A percentile compares a stretch with the other conserved stretches of the same genome.
Conservation (phyloP, 495 filamentous ascomycete species). For the Wilcoxina mikolae region DNA sequence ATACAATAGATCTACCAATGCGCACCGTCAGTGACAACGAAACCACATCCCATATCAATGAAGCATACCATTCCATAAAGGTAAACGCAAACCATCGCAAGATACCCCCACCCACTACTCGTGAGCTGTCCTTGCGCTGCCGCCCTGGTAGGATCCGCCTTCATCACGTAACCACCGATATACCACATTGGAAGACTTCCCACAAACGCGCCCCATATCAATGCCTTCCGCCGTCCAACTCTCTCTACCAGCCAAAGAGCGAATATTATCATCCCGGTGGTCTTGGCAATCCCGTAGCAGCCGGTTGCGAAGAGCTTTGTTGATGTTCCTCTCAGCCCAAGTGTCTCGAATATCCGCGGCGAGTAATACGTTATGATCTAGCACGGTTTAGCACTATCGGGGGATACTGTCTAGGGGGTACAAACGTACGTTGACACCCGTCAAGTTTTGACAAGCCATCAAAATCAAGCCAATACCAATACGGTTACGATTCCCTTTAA, state of each 20-base stretch:
- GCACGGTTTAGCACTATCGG: not conserved
- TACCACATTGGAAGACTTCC: constrained; percentile 27
- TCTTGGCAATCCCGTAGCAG: constrained; percentile 42
- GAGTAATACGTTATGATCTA: constrained; percentile 39
- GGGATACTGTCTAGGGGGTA: no score
- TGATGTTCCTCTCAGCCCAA: constrained; percentile 36
- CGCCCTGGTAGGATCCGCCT: constrained; percentile 12
- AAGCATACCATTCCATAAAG: constrained; percentile 27
- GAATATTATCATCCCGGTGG: constrained; percentile 24
- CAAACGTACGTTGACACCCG: constrained; percentile 26
- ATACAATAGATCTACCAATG: constrained; percentile 22
- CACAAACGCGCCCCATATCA: constrained; percentile 23
- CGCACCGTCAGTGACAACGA: not conserved
- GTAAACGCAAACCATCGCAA: constrained; percentile 31
- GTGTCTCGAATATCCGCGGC: constrained; percentile 36
- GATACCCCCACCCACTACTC: constrained; percentile 25
- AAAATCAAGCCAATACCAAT: constrained; percentile 25
- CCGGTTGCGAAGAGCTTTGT: constrained; percentile 37
- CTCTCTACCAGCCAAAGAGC: constrained; percentile 20
- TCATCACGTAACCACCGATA: constrained; percentile 27
- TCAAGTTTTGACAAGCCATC: constrained; percentile 28
- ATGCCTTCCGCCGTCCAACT: constrained; percentile 17
- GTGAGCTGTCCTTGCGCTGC: constrained; percentile 14
- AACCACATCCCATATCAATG: not conserved
- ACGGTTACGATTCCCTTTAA: constrained; percentile 24